Base-by-base conservation (phyloP, 2,329 filamentous ascomycete genomes). In the Acephala macrosclerotiorum region DNA sequence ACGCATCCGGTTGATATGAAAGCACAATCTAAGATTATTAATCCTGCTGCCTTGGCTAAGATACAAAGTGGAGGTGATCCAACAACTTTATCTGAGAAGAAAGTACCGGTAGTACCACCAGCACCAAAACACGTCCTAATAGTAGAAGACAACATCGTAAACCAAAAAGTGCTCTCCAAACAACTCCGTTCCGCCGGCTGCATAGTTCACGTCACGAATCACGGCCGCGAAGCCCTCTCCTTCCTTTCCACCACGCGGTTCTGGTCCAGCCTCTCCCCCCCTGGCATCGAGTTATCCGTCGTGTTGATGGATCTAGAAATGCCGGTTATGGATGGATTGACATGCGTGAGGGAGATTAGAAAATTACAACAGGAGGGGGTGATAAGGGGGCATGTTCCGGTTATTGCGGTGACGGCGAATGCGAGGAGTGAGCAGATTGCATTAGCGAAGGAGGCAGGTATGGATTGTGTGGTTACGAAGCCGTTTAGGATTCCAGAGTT, bases 281-380 rank as follows among this genome's bases (percentile, higher is more conserved):
- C 35, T 12, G 66, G 63, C 1, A 66, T 82, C n/a, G 78, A 80
- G 1, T 79, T 90, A 35, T 85, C 85, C 40, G 79, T 92, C 7
- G 84, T 92, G 16, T 80, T 92, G 16, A 92, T 93, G 90, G 90
- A 93, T 73, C 87, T 91, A 66, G 89, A 92, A 73, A 92, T 92
- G 90, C 90, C 90, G 1, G 79, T 91, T 22, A 89, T 91, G 81
- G 89, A 92, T 70, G 90, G 90, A 0, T 79, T 91, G 62, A 87
- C 87, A 1, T 91, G 89, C 73, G 89, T 89, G 4, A 81, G 82
- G 47, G 81, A 83, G 38, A 91, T 93, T 61, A 83, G 90, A 12
- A 82, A 87, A 66, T 76, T 90, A 64, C 58, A 86, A 84, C 20
- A 79, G 79, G 68, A 80, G 36, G 85, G 85, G 11, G 80, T 80